These are phyloP conservation scores for Phytophthora pinifolia DNA, from an alignment of 352 stramenopile species.

Conservation along the genomic window DNA sequence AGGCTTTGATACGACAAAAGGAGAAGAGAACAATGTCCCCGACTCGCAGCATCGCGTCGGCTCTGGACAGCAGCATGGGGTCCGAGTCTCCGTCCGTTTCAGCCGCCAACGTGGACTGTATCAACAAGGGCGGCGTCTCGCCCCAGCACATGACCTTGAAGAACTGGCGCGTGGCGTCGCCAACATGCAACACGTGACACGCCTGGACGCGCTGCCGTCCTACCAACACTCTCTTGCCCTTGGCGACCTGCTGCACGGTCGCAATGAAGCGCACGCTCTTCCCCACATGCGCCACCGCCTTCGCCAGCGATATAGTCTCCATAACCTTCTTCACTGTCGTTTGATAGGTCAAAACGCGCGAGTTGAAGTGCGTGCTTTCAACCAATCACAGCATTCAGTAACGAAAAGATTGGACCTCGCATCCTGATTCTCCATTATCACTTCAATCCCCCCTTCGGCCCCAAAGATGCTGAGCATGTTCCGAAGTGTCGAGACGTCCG, in stretches of 20 bases:
- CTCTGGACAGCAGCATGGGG: constrained; percentile 23
- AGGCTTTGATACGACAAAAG: constrained; percentile 42
- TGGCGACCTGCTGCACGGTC: constrained; percentile 49
- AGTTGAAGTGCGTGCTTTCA: constrained; percentile 20
- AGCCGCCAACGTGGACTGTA: constrained; percentile 5
- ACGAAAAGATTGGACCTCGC: too few relatives aligned
- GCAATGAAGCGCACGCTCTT: constrained; percentile 45
- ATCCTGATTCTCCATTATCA: constrained; percentile 24
- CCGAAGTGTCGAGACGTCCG: not conserved
- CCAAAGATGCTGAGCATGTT: constrained; percentile 19
- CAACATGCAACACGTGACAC: constrained; percentile 51
- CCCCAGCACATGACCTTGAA: constrained; percentile 63
- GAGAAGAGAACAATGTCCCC: constrained; percentile 67
- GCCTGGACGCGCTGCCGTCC: constrained; percentile 29
- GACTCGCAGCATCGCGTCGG: constrained; percentile 37
- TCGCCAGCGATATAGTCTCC: constrained; percentile 24
- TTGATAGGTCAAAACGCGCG: constrained; percentile 12
- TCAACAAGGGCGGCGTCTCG: constrained; percentile 40
- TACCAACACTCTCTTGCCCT: constrained; percentile 32
- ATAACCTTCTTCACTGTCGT: constrained; percentile 3
- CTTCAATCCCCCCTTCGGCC: constrained; percentile 18
- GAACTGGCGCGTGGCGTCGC: constrained; percentile 45
- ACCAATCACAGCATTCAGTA: constrained; percentile 19
- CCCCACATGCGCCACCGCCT: constrained; percentile 27
- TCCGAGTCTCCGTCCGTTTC: constrained; percentile 22